Conservation (phyloP, 208 protist genomes). For the Leishmania tropica region DNA sequence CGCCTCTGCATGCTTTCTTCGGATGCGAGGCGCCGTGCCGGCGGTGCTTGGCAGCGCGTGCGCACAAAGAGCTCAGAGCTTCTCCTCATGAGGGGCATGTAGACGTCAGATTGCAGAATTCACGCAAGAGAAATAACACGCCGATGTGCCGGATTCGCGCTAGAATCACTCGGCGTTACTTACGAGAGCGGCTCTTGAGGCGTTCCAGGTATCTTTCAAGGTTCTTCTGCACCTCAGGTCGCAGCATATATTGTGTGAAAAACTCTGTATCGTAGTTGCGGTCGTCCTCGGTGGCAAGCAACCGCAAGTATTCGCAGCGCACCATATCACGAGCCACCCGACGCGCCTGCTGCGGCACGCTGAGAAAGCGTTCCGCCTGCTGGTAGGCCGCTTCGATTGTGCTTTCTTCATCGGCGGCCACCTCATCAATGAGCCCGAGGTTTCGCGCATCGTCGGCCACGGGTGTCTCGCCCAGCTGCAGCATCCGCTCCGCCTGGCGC, state of each 20-base stretch:
- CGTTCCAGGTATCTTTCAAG: constrained; percentile 59
- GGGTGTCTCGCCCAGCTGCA: constrained; percentile 80
- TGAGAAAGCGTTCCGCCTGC: constrained; percentile 65
- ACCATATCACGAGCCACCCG: not conserved
- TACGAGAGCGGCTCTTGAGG: constrained; percentile 53
- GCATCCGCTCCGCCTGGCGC: constrained; percentile 68
- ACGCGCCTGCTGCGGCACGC: constrained; percentile 42
- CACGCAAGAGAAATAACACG: no score
- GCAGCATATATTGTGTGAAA: not conserved
- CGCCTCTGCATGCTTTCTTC: not conserved
- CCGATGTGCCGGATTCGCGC: no score
- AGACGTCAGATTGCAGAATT: no score
- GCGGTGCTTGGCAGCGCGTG: not conserved
- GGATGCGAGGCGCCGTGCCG: not conserved
- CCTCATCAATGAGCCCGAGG: constrained; percentile 69
- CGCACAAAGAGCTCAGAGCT: not conserved
- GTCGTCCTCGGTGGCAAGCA: not conserved
- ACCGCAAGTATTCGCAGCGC: not conserved
- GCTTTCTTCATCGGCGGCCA: constrained; percentile 52
- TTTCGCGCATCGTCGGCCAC: constrained; percentile 64
- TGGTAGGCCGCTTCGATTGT: constrained; percentile 49
- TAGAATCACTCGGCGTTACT: constrained; percentile 17
- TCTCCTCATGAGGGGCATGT: no score
- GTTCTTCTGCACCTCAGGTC: constrained; percentile 50
- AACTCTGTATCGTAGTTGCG: not conserved